Conservation (phyloP, 495 filamentous ascomycete genomes). For the Acidiella bohemica region DNA sequence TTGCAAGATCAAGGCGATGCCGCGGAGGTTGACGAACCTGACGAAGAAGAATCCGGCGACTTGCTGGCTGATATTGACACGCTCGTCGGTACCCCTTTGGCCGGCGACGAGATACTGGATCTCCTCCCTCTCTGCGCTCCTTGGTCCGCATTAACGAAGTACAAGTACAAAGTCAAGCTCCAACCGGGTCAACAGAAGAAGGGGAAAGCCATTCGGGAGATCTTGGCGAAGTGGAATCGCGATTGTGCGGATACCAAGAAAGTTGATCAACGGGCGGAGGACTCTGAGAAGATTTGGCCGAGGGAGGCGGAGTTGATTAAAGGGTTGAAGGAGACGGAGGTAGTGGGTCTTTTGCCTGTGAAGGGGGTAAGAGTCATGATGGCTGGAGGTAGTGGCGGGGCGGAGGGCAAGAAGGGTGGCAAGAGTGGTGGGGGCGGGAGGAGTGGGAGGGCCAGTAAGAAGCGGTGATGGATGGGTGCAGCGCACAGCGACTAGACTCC, state of each 20-base stretch:
- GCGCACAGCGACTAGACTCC: too few species aligned
- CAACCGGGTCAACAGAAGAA: constrained; percentile 86
- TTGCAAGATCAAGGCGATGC: too few species aligned
- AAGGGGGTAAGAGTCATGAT: constrained; percentile 71
- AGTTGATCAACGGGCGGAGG: constrained; percentile 43
- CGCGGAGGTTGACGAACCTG: constrained; percentile 35
- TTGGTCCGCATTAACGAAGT: constrained; percentile 61
- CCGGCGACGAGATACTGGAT: constrained; percentile 78
- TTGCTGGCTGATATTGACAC: constrained; percentile 51
- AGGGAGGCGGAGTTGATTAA: constrained; percentile 71
- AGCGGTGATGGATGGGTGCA: too few species aligned
- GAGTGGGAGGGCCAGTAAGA: constrained; percentile 26
- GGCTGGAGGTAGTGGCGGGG: constrained; percentile 32
- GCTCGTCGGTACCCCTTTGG: constrained; percentile 61
- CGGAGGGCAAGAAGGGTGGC: constrained; percentile 34
- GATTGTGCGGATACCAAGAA: constrained; percentile 37
- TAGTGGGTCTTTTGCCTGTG: constrained; percentile 68
- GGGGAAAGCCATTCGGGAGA: constrained; percentile 86
- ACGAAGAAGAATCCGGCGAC: constrained; percentile 39
- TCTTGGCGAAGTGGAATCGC: constrained; percentile 57
- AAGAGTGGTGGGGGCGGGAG: constrained; percentile 19
- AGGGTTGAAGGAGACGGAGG: constrained; percentile 66
- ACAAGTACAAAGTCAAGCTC: constrained; percentile 84
- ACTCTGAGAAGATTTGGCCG: constrained; percentile 66
- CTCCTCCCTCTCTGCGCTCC: constrained; percentile 85